phyloP scores from a whole-genome alignment of 2,329 filamentous ascomycete genomes.

The Monilinia vaccinii-corymbosi region DNA sequence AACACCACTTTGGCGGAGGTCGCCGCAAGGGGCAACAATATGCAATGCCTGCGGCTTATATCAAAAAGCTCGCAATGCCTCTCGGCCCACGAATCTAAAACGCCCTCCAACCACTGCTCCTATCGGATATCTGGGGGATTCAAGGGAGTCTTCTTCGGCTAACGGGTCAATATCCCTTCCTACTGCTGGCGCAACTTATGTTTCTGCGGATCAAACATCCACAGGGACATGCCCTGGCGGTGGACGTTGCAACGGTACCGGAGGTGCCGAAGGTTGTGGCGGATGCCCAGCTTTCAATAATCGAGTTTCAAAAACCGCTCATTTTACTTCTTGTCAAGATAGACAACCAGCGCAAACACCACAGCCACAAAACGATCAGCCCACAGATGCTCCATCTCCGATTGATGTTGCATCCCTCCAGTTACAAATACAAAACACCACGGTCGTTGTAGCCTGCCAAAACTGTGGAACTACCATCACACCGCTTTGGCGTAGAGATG shows the following conservation, averaged over 20 bases:
- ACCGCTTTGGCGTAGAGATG: slow-evolving; percentile 88
- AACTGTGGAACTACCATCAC: slow-evolving; percentile 97
- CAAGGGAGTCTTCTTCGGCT: slow-evolving; percentile 25
- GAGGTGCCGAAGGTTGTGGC: slow-evolving; percentile 87
- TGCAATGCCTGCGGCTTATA: slow-evolving; percentile 98
- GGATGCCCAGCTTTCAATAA: slow-evolving; percentile 98
- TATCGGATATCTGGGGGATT: slow-evolving; percentile 22
- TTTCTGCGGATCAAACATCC: slow-evolving; percentile 63
- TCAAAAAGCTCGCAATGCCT: slow-evolving; percentile 83
- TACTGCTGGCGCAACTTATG: slow-evolving; percentile 54
- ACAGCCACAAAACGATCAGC: slow-evolving; percentile 22
- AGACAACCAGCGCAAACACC: slow-evolving; percentile 17
- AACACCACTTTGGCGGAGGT: slow-evolving; percentile 90
- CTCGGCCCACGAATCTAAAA: slow-evolving; percentile 83
- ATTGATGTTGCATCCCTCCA: slow-evolving; percentile 43
- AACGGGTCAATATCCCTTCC: slow-evolving; percentile 30
- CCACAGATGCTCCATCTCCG: slow-evolving; percentile 31
- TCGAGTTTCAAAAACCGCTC: slow-evolving; percentile 77
- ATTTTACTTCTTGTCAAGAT: slow-evolving; percentile 46
- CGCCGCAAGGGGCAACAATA: slow-evolving; percentile 85
- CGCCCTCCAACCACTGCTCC: slow-evolving; percentile 48
- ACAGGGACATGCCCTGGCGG: slow-evolving; percentile 92
- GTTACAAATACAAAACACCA: slow-evolving; percentile 37
- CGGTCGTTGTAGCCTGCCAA: slow-evolving; percentile 80
- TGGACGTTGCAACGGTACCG: slow-evolving; percentile 91